These are phyloP conservation scores for Comarum palustre DNA, from an alignment of 306 rosid genomes.

Conservation along the genomic window DNA sequence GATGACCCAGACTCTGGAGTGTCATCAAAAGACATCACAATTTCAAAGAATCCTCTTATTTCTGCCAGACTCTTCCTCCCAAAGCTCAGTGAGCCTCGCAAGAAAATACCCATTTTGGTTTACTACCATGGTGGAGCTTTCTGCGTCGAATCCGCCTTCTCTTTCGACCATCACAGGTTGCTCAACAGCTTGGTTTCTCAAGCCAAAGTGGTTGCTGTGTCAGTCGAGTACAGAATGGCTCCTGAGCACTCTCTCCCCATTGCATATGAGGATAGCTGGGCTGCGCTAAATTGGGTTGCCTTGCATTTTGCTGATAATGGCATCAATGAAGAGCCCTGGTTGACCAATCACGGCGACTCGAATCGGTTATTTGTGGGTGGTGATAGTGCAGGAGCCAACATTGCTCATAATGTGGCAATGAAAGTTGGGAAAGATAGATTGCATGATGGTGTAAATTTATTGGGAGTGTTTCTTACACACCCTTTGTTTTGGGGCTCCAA, in stretches of 20 bases:
- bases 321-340: constrained; percentile 37
- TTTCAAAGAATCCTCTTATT: constrained; percentile 14
- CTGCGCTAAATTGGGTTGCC: constrained; percentile 43
- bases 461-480: constrained; percentile 36
- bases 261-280: constrained; percentile 45
- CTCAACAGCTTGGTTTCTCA: constrained; percentile 38
- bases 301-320: constrained; percentile 5
- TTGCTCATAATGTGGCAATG: constrained; percentile 40
- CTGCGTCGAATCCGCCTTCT: constrained; percentile 40
- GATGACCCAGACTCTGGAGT: constrained; percentile 38
- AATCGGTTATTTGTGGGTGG: constrained; percentile 37
- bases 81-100: background rate
- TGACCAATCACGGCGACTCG: constrained; percentile 30
- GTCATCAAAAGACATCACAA: constrained; percentile 41
- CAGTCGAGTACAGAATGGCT: constrained; percentile 49
- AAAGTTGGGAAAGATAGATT: constrained; percentile 25
- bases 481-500: constrained; percentile 41
- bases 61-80: constrained; percentile 45
- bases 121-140: constrained; percentile 51
- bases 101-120: constrained; percentile 35
- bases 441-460: background rate
- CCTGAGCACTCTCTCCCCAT: constrained; percentile 41
- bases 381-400: constrained; percentile 44
- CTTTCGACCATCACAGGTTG: constrained; percentile 37
- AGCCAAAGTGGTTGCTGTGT: constrained; percentile 41